Conservation (phyloP, 306 rosid genomes). For the Vigna trinervia region DNA sequence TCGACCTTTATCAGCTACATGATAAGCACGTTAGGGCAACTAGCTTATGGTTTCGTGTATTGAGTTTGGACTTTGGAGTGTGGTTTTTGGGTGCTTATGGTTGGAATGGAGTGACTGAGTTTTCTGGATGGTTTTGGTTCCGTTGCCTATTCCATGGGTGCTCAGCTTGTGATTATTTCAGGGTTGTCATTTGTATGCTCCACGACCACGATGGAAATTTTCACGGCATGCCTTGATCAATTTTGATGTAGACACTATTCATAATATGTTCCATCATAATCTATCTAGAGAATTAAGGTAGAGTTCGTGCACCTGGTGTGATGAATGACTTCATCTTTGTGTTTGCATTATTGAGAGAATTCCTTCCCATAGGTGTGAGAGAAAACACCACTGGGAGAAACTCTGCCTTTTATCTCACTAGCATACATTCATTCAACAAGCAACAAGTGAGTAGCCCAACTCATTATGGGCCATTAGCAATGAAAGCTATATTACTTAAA, state of each 20-base stretch:
- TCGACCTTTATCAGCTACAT: conserved; percentile 2
- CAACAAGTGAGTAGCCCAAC: not conserved
- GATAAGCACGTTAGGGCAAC: conserved; percentile 12
- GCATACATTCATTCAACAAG: not conserved
- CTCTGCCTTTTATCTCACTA: not conserved
- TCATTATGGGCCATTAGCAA: not conserved
- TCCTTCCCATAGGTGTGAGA: not conserved
- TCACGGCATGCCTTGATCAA: not conserved
- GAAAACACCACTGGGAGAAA: not conserved
- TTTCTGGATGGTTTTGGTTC: not conserved
- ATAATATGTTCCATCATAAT: conserved; percentile 1
- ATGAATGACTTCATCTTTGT: not conserved
- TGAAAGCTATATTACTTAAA: not conserved
- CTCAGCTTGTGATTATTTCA: conserved; percentile 9
- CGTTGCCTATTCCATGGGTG: not conserved
- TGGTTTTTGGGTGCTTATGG: conserved; percentile 3
- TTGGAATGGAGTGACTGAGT: conserved; percentile 3
- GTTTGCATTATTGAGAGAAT: not conserved
- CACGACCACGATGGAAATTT: not conserved
- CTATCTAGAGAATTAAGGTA: not conserved
- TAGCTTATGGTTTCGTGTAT: conserved; percentile 2
- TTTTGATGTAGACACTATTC: not conserved
- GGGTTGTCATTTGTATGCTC: too few species aligned
- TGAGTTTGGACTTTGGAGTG: conserved; percentile 15
- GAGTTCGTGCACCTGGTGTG: not conserved